phyloP scores from a whole-genome alignment of 1,284 basidiomycete genomes.

The Boletus hoseneyae region DNA sequence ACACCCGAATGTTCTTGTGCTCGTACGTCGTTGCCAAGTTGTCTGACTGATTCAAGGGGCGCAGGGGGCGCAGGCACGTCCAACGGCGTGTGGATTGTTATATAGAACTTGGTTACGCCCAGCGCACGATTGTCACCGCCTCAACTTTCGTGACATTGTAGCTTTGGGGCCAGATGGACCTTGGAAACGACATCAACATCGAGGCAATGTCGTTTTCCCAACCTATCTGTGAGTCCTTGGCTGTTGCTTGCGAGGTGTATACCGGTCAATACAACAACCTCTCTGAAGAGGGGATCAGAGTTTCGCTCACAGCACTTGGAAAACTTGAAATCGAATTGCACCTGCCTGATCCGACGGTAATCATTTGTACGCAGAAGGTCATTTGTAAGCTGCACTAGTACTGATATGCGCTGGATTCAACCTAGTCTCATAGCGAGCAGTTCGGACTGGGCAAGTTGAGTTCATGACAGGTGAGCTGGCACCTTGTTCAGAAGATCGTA shows the following conservation, averaged over 20 bases:
- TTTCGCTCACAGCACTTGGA: conserved; percentile 26
- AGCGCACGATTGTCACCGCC: conserved; percentile 27
- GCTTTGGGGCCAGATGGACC: too few species aligned
- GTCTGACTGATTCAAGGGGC: too few species aligned
- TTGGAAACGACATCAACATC: too few species aligned
- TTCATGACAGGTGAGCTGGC: conserved; percentile 38
- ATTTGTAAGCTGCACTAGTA: conserved; percentile 34
- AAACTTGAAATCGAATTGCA: conserved; percentile 30
- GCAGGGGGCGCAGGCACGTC: too few species aligned
- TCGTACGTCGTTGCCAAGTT: too few species aligned
- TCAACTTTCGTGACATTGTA: too few species aligned
- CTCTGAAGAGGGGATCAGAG: conserved; percentile 18
- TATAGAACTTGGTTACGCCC: conserved; percentile 20
- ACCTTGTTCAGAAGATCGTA: background rate
- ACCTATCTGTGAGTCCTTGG: background rate
- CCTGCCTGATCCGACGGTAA: conserved; percentile 35
- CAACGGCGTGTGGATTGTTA: too few species aligned
- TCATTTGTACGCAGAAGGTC: conserved; percentile 38
- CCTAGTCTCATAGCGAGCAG: conserved; percentile 30
- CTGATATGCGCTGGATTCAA: conserved; percentile 22
- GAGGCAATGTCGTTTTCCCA: too few species aligned
- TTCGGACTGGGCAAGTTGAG: conserved; percentile 45
- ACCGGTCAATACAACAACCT: conserved; percentile 27
- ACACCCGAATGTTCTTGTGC: conserved; percentile 9
- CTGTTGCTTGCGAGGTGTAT: conserved; percentile 14